Base-by-base conservation (phyloP, 495 filamentous ascomycete species). In the Evansstolkia leycettana region DNA sequence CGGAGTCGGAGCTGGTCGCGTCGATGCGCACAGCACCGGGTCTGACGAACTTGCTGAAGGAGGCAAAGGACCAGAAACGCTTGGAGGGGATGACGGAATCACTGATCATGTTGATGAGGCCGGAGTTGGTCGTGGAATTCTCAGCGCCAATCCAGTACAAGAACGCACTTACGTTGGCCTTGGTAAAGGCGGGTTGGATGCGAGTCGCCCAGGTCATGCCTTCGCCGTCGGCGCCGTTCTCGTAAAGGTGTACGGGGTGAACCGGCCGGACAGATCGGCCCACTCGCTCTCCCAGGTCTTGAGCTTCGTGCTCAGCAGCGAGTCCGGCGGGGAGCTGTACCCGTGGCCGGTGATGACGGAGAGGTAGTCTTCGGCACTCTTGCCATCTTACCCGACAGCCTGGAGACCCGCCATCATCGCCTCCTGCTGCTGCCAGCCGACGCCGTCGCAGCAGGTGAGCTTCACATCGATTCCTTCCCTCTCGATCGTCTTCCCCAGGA, bases 201-300 rank as follows among this genome's bases (percentile, higher is more conserved):
- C 63, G 56, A 36, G 60, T 65, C 1, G 73, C 73, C 73, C 73
- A 78, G 1, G 63, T 64, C 29, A 67, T 45, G 2, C 71, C 72
- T 37, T 78, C 72, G 14, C 63, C 62, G 3, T 50, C 42, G 9
- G 42, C 58, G 12, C 68, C 68, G 25, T 38, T 51, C 13, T 51
- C 43, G 34, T 70, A 69, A 72, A 78, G 3, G 52, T 54, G 30
- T 33, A 33, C 10, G 60, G 61, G 15, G 50, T 60, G 57, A 61
- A 69, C 11, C 37, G 43, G 16, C 58, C 62, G 37, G 64, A 59
- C 11, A 70, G 53, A 39, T 71, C 68, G 34, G 58, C 63, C 31
- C 53, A 65, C 37, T 76, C 70, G 1, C 67, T 73, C 37, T 69
- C 45, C 69, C 70, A 73, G 1, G 57, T 52, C 42, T 50, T 55